These are phyloP conservation scores for Fraxinus albicans DNA, from an alignment of 305 asterid genomes.

Conservation along the genomic window DNA sequence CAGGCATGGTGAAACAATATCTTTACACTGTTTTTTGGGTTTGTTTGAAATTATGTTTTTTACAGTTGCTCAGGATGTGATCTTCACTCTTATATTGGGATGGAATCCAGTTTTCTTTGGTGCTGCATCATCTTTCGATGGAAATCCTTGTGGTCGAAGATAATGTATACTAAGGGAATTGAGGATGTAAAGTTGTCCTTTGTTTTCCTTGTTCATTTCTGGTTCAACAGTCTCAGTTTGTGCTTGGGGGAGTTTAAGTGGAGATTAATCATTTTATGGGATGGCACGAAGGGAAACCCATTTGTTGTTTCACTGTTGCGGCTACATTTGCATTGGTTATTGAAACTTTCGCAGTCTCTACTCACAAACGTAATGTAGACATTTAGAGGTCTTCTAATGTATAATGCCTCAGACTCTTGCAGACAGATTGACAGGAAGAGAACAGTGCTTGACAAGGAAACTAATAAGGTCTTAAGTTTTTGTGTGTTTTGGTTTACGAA, in stretches of 20 bases:
- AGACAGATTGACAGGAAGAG: background rate
- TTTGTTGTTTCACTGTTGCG: background rate
- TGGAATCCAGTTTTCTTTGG: constrained; percentile 23
- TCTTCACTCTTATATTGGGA: background rate
- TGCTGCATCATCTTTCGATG: background rate
- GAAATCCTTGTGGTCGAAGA: background rate
- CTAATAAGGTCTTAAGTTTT: background rate
- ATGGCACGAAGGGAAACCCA: background rate
- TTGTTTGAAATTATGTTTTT: background rate
- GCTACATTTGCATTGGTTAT: background rate
- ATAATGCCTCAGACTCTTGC: background rate
- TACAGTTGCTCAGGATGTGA: background rate
- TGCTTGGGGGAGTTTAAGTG: background rate
- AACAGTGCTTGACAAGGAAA: background rate
- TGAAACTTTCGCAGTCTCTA: background rate
- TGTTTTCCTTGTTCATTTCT: background rate
- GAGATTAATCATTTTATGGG: background rate
- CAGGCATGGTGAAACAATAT: background rate
- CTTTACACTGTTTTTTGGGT: background rate
- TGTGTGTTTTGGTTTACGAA: background rate
- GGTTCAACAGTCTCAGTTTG: background rate
- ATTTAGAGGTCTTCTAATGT: background rate
- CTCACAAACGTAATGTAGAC: background rate
- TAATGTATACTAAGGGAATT: background rate
- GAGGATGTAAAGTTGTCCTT: background rate